Evolutionary conservation across 2,329 filamentous ascomycete species (phyloP), one percentile per base, ranked within the genome.

Genomic region (Coniochaeta hoffmannii): DNA sequence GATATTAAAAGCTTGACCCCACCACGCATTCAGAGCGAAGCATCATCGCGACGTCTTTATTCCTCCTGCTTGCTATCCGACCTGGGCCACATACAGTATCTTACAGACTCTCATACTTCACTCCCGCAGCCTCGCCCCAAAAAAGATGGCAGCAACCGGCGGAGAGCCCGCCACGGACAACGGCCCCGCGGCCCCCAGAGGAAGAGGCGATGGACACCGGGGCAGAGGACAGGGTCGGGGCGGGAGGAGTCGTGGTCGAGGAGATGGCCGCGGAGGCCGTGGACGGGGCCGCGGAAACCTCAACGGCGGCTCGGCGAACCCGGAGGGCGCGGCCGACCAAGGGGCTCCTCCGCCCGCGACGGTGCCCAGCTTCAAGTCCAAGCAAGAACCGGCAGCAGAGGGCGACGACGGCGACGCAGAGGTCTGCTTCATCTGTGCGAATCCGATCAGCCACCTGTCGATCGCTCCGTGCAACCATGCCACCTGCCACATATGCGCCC

Each of bases 371-470:
- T 64, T 64, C 61, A 65, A 65, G 56, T 50, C 52, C 31, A 53
- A 57, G 44, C 64, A 64, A 11, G 61, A 58, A 52, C 57, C 59
- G 28, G 66, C 63, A 52, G 66, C 71, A 58, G 75, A 71, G 3
- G 81, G 81, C 50, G 81, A 80, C 28, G 81, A 79, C 24, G 76
- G 76, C 30, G 88, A 91, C 55, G 86, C 79, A 26, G 91, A 97
- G 59, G 82, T 97, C 58, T 99, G 94, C 81, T 97, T 97, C 73
- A 99, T 99, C 66, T 99, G 94, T 72, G 93, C 94, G 56, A 96
- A 92, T 61, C 83, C 87, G 2, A 87, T 99, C 50, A 84, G 88
- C 51, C 91, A 97, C 74, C 86, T 90, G 64, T 88, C 92, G 10
- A 85, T 99, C 61, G 86, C 92, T 31, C 93, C 94, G 19, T 99